These are phyloP conservation scores for Tribonema minus DNA, from an alignment of 108 stramenopile genomes.

Conservation along the genomic window DNA sequence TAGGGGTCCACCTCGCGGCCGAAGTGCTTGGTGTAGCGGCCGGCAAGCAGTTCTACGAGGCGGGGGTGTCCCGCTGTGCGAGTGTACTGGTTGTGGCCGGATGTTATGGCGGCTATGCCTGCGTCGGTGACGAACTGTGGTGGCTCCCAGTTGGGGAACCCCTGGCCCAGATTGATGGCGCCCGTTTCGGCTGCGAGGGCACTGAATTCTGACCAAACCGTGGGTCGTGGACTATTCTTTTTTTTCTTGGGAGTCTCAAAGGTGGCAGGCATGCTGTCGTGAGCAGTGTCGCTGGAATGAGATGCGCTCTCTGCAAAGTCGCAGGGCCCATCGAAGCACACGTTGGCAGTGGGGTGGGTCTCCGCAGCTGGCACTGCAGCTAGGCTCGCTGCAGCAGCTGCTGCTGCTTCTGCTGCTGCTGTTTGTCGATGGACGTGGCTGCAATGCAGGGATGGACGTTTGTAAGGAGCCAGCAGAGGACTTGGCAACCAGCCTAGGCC, in stretches of 20 bases:
- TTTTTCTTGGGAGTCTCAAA: background rate
- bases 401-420: background rate
- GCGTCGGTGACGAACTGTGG: slow-evolving; percentile 67
- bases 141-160: slow-evolving; percentile 81
- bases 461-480: too few relatives aligned
- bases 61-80: slow-evolving; percentile 86
- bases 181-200: slow-evolving; percentile 36
- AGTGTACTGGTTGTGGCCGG: slow-evolving; percentile 75
- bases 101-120: slow-evolving; percentile 56
- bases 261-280: background rate
- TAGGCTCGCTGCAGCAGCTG: background rate
- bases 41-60: slow-evolving; percentile 76
- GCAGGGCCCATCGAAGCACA: background rate
- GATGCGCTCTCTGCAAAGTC: background rate
- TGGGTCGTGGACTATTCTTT: slow-evolving; percentile 10
- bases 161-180: slow-evolving; percentile 50
- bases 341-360: background rate
- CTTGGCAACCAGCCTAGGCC: too few relatives aligned
- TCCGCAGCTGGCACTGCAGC: background rate
- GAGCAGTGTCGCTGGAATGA: background rate
- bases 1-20: slow-evolving; percentile 66
- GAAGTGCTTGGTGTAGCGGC: slow-evolving; percentile 79
- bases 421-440: too few relatives aligned
- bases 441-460: too few relatives aligned
- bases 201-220: slow-evolving; percentile 38